Evolutionary conservation across 108 stramenopile species (phyloP), one percentile per base, ranked within the genome.

Genomic region (Aureococcus anophagefferens): DNA sequence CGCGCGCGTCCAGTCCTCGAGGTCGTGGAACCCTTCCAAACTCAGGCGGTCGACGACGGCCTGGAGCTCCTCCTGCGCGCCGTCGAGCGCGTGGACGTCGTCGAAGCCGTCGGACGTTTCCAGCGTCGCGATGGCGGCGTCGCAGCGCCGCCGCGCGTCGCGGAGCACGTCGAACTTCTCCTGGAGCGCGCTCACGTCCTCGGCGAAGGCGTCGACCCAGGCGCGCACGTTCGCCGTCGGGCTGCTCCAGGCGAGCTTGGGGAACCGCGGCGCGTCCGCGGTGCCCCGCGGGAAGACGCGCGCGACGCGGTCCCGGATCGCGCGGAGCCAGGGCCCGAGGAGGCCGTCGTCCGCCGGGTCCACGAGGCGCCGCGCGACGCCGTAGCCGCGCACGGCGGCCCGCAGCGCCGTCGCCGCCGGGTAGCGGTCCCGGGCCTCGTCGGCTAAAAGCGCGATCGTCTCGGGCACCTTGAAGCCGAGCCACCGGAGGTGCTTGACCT

Each of bases 401-500:
- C 93, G 93, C 33, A 97, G 81, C 18, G 93, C 92, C 75, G 93
- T 88, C 67, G 76, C 83, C 30, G 59, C 63, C 36, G 81, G 82
- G 72, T 87, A 85, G 30, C 74, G 75, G 25, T 66, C 64, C 40
- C 72, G 65, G 40, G 82, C 79, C 63, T 82, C 68, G 40, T 71
- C 63, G 51, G 87, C 51, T 45, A 83, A 69, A 32, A 65, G 46
- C 33, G 74, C 63, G 64, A 79, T 83, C 25, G 67, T 73, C 17
- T 71, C 72, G n/a, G 79, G 76, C 45, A 78, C 67, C 65, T 85
- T 91, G 62, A 91, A 96, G 14, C 93, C 93, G 16, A 98, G 75
- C 93, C 94, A 97, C 70, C 91, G 90, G 70, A 99, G 75, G 73
- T 96, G 87, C 17, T 94, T 84, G 62, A 99, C 95, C 76, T 99